These are phyloP conservation scores for Nakazawaea siamensis DNA, from an alignment of 805 yeast species.

Conservation along the genomic window DNA sequence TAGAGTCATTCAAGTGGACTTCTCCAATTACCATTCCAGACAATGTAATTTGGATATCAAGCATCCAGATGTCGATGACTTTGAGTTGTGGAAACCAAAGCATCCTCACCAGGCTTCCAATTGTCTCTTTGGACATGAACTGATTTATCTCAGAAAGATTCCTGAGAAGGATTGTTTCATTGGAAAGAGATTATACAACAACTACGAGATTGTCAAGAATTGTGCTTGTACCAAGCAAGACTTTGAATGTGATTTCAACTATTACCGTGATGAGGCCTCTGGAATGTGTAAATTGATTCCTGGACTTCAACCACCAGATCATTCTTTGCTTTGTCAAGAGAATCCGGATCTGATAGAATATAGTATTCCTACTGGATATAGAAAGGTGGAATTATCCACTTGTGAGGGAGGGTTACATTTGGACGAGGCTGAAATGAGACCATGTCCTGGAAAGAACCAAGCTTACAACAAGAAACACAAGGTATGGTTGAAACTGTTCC, in stretches of 20 bases:
- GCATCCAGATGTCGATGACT: conserved; percentile 43
- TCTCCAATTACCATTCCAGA: conserved; percentile 35
- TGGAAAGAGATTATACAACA: conserved; percentile 45
- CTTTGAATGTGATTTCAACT: conserved; percentile 88
- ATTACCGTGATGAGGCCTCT: conserved; percentile 44
- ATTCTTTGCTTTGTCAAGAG: conserved; percentile 46
- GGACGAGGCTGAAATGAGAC: conserved; percentile 47
- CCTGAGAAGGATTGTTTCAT: conserved; percentile 62
- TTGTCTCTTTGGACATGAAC: conserved; percentile 65
- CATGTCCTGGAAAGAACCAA: conserved; percentile 81
- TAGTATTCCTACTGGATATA: conserved; percentile 80
- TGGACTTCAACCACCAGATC: conserved; percentile 63
- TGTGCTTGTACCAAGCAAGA: conserved; percentile 82
- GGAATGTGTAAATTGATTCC: conserved; percentile 73
- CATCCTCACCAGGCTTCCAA: conserved; percentile 42
- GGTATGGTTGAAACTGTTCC: conserved; percentile 34
- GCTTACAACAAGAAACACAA: conserved; percentile 45
- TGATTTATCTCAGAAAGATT: conserved; percentile 50
- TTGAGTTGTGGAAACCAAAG: conserved; percentile 51
- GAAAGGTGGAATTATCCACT: conserved; percentile 73
- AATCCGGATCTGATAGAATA: conserved; percentile 56
- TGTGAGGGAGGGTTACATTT: conserved; percentile 71
- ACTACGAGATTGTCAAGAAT: conserved; percentile 47
- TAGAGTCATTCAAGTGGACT: conserved; percentile 48
- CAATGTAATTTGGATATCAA: conserved; percentile 41